A percentile compares a stretch with the other conserved stretches of the same genome.
phyloP scores from a whole-genome alignment of 257 asterid genomes.

The Salvia miltiorrhiza region DNA sequence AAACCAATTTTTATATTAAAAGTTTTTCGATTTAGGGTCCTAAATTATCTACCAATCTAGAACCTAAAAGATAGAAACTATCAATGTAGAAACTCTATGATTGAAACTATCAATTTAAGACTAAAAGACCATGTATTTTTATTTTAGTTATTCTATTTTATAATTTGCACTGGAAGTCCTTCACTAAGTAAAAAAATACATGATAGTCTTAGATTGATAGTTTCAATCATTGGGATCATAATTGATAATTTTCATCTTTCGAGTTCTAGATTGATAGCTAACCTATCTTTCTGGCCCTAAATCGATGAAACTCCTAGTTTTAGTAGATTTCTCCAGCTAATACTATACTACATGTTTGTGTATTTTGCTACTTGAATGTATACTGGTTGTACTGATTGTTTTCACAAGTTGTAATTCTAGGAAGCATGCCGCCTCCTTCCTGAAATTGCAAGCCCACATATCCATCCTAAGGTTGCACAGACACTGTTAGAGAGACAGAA shows the following conservation, averaged over 20 bases:
- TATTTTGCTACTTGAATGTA: conserved; percentile 10
- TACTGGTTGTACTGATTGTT: conserved; percentile 24
- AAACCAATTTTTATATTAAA: neutral
- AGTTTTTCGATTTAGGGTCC: neutral
- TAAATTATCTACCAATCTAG: neutral
- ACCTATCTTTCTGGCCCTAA: neutral
- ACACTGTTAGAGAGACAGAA: conserved; percentile 76
- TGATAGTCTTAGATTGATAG: neutral
- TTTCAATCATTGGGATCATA: neutral
- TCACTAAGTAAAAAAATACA: neutral
- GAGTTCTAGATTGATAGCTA: neutral
- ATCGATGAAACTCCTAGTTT: neutral
- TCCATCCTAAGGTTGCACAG: conserved; percentile 84
- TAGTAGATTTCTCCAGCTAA: neutral
- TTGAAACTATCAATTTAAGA: neutral
- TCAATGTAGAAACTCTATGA: neutral
- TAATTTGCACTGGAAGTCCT: neutral
- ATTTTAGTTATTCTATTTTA: no score
- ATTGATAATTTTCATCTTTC: neutral
- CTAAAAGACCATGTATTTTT: neutral
- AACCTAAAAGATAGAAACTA: neutral
- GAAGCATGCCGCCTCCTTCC: conserved; percentile 87
- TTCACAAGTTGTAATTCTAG: conserved; percentile 39
- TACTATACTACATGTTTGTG: neutral
- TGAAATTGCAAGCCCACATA: conserved; percentile 71